These are phyloP conservation scores for Telopea speciosissima DNA, from an alignment of 177 flowering plant genomes.

Conservation along the genomic window DNA sequence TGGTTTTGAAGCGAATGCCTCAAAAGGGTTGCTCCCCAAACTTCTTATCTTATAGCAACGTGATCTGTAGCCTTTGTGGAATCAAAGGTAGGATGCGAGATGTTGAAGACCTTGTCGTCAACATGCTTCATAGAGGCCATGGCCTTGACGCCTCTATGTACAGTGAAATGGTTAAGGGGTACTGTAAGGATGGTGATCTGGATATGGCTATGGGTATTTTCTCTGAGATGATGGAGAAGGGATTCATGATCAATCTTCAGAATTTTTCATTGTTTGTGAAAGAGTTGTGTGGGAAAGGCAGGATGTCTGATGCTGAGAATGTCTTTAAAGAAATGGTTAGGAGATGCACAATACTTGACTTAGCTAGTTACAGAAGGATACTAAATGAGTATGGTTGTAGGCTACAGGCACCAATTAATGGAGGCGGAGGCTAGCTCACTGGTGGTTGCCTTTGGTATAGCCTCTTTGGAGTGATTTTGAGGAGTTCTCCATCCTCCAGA, in stretches of 20 bases:
- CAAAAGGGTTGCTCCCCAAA: slow-evolving; percentile 37
- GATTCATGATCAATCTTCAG: slow-evolving; percentile 24
- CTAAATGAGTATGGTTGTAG: slow-evolving; percentile 19
- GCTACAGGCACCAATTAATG: neutral
- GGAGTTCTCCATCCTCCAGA: too few relatives aligned
- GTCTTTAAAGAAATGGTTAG: slow-evolving; percentile 28
- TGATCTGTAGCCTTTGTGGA: slow-evolving; percentile 34
- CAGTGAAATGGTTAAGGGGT: slow-evolving; percentile 30
- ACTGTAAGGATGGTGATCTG: slow-evolving; percentile 26
- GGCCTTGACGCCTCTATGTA: slow-evolving; percentile 30
- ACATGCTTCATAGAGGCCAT: slow-evolving; percentile 33
- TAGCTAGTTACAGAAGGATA: slow-evolving; percentile 24
- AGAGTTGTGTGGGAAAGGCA: slow-evolving; percentile 25
- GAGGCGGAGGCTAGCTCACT: neutral
- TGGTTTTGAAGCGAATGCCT: slow-evolving; percentile 33
- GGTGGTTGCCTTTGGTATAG: too few relatives aligned
- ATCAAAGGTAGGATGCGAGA: slow-evolving; percentile 34
- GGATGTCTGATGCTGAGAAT: slow-evolving; percentile 24
- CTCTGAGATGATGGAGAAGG: slow-evolving; percentile 28
- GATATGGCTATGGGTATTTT: slow-evolving; percentile 29
- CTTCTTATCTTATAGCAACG: slow-evolving; percentile 36
- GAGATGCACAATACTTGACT: slow-evolving; percentile 19
- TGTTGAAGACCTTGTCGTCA: slow-evolving; percentile 34
- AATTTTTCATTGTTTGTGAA: slow-evolving; percentile 34
- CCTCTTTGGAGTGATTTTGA: too few relatives aligned